Evolutionary conservation across 345 rosid species (phyloP).

Genomic region (Linum lewisii): DNA sequence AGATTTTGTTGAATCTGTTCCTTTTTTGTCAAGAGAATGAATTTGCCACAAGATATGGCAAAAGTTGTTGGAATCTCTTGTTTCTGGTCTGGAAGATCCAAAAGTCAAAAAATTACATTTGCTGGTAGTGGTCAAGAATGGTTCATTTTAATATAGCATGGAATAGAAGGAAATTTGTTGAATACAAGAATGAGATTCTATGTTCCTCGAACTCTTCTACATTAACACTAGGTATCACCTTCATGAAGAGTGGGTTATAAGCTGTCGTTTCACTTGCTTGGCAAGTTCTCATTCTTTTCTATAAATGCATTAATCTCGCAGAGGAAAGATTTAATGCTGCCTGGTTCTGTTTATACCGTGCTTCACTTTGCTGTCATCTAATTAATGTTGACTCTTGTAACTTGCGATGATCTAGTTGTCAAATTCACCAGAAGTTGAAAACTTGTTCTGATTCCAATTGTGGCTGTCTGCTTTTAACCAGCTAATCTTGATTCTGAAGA

Average conservation of each 20-base stretch:
- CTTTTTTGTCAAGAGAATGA: neutral
- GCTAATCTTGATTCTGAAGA: constrained; percentile 30
- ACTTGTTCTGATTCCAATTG: constrained; percentile 8
- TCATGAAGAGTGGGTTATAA: neutral
- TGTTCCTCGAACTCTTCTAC: neutral
- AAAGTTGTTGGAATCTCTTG: neutral
- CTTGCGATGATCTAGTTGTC: neutral
- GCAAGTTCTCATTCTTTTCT: too few relatives aligned
- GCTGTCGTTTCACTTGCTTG: neutral
- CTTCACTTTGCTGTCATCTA: too few relatives aligned
- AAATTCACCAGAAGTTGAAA: constrained; percentile 1
- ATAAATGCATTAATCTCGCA: too few relatives aligned
- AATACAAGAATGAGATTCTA: neutral
- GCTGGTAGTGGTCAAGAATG: neutral
- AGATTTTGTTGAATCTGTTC: neutral
- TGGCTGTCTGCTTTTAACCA: constrained; percentile 16
- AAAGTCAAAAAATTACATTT: neutral
- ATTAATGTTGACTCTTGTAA: too few relatives aligned
- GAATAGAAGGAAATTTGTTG: too few relatives aligned
- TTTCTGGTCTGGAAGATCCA: neutral
- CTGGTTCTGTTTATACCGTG: too few relatives aligned
- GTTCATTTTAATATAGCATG: neutral
- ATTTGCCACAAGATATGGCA: neutral
- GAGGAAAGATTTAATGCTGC: too few relatives aligned
- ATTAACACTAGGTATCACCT: neutral